phyloP scores from a whole-genome alignment of 805 yeast species.

The Sugiyamaella chiloensis region DNA sequence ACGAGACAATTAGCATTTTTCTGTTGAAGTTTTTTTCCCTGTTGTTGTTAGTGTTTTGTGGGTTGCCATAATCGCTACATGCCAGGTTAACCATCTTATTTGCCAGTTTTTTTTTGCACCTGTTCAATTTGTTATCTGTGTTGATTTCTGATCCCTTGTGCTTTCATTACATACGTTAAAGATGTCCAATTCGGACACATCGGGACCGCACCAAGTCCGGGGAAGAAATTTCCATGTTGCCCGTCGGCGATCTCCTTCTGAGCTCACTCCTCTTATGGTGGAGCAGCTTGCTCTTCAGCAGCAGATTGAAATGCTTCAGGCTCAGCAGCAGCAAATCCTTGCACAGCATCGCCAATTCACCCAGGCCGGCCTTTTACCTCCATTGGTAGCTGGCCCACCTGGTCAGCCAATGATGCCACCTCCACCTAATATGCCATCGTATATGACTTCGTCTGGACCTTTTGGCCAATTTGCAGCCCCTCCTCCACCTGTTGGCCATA shows the following conservation, averaged over 20 bases:
- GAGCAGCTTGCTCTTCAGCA: conserved; percentile 77
- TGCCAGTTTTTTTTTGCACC: too few relatives aligned
- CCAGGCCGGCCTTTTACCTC: conserved; percentile 29
- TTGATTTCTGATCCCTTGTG: too few relatives aligned
- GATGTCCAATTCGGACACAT: conserved; percentile 4
- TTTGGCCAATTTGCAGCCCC: conserved; percentile 27
- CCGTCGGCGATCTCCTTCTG: conserved; percentile 96
- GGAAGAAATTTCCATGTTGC: conserved; percentile 77
- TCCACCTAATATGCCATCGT: conserved; percentile 20
- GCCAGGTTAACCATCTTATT: not conserved
- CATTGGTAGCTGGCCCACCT: conserved; percentile 9
- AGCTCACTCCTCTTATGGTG: conserved; percentile 86
- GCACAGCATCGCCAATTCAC: conserved; percentile 57
- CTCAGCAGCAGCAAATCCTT: conserved; percentile 83
- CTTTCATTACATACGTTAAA: not conserved
- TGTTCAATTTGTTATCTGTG: too few relatives aligned
- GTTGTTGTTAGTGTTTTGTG: not conserved
- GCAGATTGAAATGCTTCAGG: conserved; percentile 87
- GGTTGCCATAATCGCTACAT: not conserved
- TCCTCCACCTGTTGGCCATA: conserved; percentile 28
- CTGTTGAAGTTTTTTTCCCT: not conserved
- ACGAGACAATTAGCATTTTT: not conserved
- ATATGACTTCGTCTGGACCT: conserved; percentile 22
- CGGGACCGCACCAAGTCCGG: conserved; percentile 10
- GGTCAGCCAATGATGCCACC: conserved; percentile 18